Base-by-base conservation (phyloP, 1,139 yeast genomes). In the Hemisphaericaspora xylofermentans region DNA sequence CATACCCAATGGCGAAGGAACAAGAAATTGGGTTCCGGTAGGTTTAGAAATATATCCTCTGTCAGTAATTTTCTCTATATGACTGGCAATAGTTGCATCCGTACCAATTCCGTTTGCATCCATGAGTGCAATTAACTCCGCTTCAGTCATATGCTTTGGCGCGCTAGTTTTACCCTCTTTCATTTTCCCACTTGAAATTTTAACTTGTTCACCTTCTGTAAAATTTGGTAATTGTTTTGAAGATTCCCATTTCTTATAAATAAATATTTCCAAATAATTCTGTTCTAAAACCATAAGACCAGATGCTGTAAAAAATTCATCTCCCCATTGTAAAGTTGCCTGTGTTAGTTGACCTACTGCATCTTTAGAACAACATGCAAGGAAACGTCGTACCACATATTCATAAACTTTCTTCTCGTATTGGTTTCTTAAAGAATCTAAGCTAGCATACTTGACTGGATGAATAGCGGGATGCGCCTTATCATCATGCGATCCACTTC, bases 381-480 rank as follows among this genome's bases (percentile, higher is more conserved):
- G 61, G 54, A 89, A 94, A 43, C 94, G 82, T 41, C 97, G 71
- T 1, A 85, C 88, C 2, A 94, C 82, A 54, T 87, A 89, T 56
- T 88, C 96, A 59, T 91, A 93, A 0, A 94, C 93, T 47, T 78
- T 82, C 54, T 76, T 76, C 49, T 87, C 87, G 36, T 74, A 77
- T 1, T 70, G 66, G 5, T 65, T 64, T 16, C 68, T 54, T 4
- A 69, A 61, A 5, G 60, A 42, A 14, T 60, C 61, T 26, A 68
- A 59, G 2, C 67, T 59, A 3, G 67, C 71, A 46, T 60, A 72
- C 32, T 76, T 71, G 13, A 93, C 84, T 0, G 99, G 99, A 58
- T 94, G 98, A 45, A 94, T 94, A 0, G 99, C 98, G 2, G 98
- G 98, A 74, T 94, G 99, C 16, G 98, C 98, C 56, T 88, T 84